A percentile compares a stretch with the other conserved stretches of the same genome.
These are phyloP conservation scores for Elsinoe batatas DNA, from an alignment of 2,329 filamentous ascomycete genomes.

Conservation along the genomic window DNA sequence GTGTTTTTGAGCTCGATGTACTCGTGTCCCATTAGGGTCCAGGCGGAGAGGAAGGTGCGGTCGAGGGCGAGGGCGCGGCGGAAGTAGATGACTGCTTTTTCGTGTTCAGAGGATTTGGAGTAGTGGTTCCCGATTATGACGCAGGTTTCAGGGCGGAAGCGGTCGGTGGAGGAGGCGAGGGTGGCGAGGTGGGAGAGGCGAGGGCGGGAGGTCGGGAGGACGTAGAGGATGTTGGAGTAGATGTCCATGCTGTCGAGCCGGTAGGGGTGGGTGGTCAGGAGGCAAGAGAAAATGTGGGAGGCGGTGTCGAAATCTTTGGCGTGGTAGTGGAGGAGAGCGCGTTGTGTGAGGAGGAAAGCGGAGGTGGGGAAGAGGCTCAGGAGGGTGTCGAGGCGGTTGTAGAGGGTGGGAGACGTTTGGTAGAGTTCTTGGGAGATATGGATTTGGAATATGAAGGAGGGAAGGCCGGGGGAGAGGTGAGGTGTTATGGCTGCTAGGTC, in stretches of 20 bases:
- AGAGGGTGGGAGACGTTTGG: constrained; percentile 66
- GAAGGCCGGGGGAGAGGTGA: constrained; percentile 76
- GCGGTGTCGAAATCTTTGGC: constrained; percentile 65
- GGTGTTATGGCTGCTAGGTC: constrained; percentile 51
- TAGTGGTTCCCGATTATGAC: constrained; percentile 98
- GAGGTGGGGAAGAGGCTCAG: constrained; percentile 77
- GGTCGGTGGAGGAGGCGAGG: constrained; percentile 81
- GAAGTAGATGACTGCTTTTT: constrained; percentile 98
- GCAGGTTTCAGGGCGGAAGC: constrained; percentile 92
- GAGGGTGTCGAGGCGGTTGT: constrained; percentile 65
- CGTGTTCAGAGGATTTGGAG: constrained; percentile 83
- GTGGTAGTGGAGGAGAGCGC: constrained; percentile 81
- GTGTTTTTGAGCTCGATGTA: constrained; percentile 99
- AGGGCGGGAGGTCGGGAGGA: constrained; percentile 67
- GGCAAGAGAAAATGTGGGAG: constrained; percentile 54
- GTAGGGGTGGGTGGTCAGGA: constrained; percentile 57
- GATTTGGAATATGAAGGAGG: constrained; percentile 88
- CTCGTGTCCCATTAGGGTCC: constrained; percentile 98
- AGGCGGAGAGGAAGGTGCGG: constrained; percentile 81
- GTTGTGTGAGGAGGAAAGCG: constrained; percentile 82
- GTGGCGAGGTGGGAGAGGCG: constrained; percentile 90
- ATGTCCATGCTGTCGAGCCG: constrained; percentile 85
- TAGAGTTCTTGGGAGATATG: constrained; percentile 87
- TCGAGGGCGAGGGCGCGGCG: constrained; percentile 84
- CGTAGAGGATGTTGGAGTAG: constrained; percentile 95